Base-by-base conservation (phyloP, 768 basidiomycete genomes). In the Tubosaeta brunneosetosa region DNA sequence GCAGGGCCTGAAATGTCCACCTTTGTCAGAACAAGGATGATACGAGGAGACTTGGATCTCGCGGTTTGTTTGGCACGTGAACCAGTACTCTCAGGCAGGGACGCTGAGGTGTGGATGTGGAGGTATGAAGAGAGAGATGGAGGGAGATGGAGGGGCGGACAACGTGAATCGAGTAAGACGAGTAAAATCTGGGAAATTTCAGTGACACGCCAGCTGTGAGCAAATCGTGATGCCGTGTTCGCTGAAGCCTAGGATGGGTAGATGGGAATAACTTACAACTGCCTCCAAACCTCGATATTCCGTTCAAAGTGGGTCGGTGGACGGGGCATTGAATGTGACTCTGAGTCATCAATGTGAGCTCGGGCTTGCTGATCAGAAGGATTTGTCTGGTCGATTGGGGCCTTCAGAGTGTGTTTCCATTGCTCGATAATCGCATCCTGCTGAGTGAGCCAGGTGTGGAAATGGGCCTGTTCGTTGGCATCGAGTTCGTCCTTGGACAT, bases 271-370 rank as follows among this genome's bases (percentile, higher is more conserved):
- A 77, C 87, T 60, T 68, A 91, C 83, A 97, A 72, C 72, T 97
- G 95, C 56, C 94, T 73, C 94, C 94, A 97, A 13, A 97, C 93
- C 64, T 97, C 90, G 42, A 97, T 62, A 66, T 97, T 97, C 38
- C 89, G 79, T 69, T 97, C 94, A 66, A 84, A 97, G 68, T 86
- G 85, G 1, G 87, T 85, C 2, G 87, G 83, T 4, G 89, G 86
- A 41, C 73, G 71, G 10, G 83, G 83, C 78, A 84, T 74, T 12
- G 31, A 46, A 4, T 34, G 46, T n/a, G 54, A 54, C 33, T 56
- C 58, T 45, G 59, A 66, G 41, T 55, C 58, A 14, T 32, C 49
- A 44, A 51, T 19, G 50, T 9, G 13, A 44, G 45, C 36, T 42
- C 31, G 11, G 6, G 40, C 16, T 26, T 33, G 47, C 53, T 55